A percentile compares a stretch with the other conserved stretches of the same genome.
These are phyloP conservation scores for Pleurotus cornucopiae DNA, from an alignment of 768 basidiomycete genomes.

Conservation along the genomic window DNA sequence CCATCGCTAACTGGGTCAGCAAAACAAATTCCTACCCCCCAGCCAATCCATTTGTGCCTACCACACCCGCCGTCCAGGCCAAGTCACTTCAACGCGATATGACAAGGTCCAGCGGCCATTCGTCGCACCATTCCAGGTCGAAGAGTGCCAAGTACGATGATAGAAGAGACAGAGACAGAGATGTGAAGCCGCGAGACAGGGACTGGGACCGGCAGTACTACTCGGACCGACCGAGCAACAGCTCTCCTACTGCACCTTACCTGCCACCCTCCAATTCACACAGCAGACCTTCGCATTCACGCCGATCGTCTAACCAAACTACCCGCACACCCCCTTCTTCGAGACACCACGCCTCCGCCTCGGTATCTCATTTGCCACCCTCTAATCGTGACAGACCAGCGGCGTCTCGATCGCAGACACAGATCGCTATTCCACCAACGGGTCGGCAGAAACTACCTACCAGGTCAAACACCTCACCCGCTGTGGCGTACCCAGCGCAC, in stretches of 20 bases:
- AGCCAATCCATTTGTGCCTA: conserved; percentile 4
- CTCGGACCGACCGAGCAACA: neutral
- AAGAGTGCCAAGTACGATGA: conserved; percentile 4
- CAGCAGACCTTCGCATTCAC: conserved; percentile 2
- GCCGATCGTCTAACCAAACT: neutral
- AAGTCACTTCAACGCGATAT: neutral
- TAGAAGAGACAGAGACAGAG: neutral
- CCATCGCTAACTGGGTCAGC: conserved; percentile 10
- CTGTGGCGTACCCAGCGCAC: conserved; percentile 3
- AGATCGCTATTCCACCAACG: conserved; percentile 1
- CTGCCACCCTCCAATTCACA: neutral
- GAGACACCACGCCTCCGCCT: conserved; percentile 6
- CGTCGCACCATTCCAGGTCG: conserved; percentile 1
- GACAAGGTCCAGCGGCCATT: conserved; percentile 3
- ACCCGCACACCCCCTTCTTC: neutral
- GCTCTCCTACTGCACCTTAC: neutral
- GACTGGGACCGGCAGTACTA: conserved; percentile 1
- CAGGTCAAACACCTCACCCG: neutral
- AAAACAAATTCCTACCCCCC: conserved; percentile 3
- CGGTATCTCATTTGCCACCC: conserved; percentile 1
- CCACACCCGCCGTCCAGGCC: conserved; percentile 5
- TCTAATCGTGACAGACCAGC: neutral
- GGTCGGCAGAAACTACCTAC: neutral
- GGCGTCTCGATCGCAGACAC: conserved; percentile 4
- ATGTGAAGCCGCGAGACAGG: neutral